These are phyloP conservation scores for Aureobasidium sp. DNA, from an alignment of 2,329 filamentous ascomycete species.

Conservation along the genomic window DNA sequence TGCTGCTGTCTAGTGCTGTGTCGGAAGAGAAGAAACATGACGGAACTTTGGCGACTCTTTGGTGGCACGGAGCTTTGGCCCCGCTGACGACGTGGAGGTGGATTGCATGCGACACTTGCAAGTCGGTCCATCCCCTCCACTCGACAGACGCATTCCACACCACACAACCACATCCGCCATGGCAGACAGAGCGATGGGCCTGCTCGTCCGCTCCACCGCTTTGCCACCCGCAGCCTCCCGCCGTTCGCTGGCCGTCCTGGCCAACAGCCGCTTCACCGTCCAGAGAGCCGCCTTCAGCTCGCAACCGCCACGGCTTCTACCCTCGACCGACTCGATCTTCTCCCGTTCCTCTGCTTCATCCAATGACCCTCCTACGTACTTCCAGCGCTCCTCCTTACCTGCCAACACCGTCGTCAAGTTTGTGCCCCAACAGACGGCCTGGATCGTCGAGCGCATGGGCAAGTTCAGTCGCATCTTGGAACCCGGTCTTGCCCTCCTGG, in stretches of 20 bases:
- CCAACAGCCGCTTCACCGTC: conserved; percentile 26
- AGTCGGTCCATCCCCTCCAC: neutral
- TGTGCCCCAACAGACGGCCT: conserved; percentile 98
- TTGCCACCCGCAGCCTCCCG: conserved; percentile 28
- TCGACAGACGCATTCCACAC: neutral
- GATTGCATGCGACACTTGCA: no score
- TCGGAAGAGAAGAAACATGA: neutral
- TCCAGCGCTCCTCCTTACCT: conserved; percentile 55
- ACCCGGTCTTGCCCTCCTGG: conserved; percentile 79
- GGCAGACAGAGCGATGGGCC: conserved; percentile 3
- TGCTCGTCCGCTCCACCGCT: conserved; percentile 31
- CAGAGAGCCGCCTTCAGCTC: conserved; percentile 15
- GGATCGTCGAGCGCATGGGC: conserved; percentile 99
- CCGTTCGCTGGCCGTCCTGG: conserved; percentile 28
- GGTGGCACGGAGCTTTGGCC: conserved; percentile 9
- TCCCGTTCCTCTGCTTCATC: conserved; percentile 23
- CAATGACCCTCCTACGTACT: conserved; percentile 31
- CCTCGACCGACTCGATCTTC: conserved; percentile 30
- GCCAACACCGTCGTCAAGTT: conserved; percentile 94
- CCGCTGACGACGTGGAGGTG: neutral
- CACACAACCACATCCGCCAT: neutral
- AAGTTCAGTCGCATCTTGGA: conserved; percentile 91
- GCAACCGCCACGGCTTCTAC: conserved; percentile 23
- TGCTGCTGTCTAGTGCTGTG: no score
- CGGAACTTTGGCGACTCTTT: neutral